These are phyloP conservation scores for Claviceps capensis DNA, from an alignment of 2,329 filamentous ascomycete species.

Conservation along the genomic window DNA sequence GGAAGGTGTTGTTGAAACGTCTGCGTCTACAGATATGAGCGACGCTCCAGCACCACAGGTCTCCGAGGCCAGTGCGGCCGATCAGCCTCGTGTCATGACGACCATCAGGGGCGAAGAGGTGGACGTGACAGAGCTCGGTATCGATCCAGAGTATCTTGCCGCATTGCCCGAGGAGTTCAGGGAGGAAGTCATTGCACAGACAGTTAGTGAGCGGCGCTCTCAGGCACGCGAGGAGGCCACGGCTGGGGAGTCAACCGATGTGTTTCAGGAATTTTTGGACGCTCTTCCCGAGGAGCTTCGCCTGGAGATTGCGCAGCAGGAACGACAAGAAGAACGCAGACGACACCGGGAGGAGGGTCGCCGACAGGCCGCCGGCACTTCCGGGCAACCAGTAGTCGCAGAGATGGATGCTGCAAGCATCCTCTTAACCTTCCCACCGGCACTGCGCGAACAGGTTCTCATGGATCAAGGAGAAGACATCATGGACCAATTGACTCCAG, in stretches of 20 bases:
- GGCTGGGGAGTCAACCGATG: slow-evolving; percentile 64
- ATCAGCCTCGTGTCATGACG: slow-evolving; percentile 52
- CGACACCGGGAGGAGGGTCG: slow-evolving; percentile 73
- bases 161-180: slow-evolving; percentile 95
- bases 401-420: slow-evolving; percentile 94
- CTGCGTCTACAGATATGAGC: slow-evolving; percentile 20
- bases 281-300: slow-evolving; percentile 84
- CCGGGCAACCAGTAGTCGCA: slow-evolving; percentile 34
- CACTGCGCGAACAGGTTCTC: slow-evolving; percentile 72
- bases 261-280: slow-evolving; percentile 87
- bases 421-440: slow-evolving; percentile 75
- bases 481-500: slow-evolving; percentile 68
- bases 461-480: slow-evolving; percentile 86
- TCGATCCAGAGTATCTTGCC: slow-evolving; percentile 86
- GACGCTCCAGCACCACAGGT: slow-evolving; percentile 16
- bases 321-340: slow-evolving; percentile 76
- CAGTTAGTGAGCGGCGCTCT: slow-evolving; percentile 69
- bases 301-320: slow-evolving; percentile 79
- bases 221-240: slow-evolving; percentile 56
- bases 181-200: slow-evolving; percentile 89
- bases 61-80: slow-evolving; percentile 1
- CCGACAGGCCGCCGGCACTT: slow-evolving; percentile 44
- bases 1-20: slow-evolving; percentile 64
- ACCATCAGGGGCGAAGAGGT: slow-evolving; percentile 76
- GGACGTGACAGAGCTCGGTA: slow-evolving; percentile 88